Base-by-base conservation (phyloP, 1,284 basidiomycete species). In the Megacollybia platyphylla region DNA sequence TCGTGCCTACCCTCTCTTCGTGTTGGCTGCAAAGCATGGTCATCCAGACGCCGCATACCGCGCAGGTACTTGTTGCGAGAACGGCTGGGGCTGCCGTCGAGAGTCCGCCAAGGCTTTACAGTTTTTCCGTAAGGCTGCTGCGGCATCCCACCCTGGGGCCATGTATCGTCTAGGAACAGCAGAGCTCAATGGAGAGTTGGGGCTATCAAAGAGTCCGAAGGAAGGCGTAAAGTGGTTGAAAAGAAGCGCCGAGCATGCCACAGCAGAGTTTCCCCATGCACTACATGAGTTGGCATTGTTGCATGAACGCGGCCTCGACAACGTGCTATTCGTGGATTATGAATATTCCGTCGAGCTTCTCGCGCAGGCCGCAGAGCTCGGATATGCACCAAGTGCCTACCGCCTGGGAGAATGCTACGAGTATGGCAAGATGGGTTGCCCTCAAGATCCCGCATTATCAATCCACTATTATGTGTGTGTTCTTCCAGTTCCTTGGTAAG, bases 161-260 rank as follows among this genome's bases (percentile, higher is more conserved):
- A 88, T 97, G 81, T 97, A 97, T 60, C 85, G 94, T 8, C 76
- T 98, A 6, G 96, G 92, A 7, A 90, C 94, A 43, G 90, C 88
- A 18, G 93, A 98, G 61, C 76, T 98, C 47, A 98, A 98, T 55
- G 94, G 94, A 48, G 90, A 97, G 58, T 75, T 98, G 1, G 84
- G 89, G 1, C 68, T 94, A 10, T 76, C 81, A 31, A 87, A 85
- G 61, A 78, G 82, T 41, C 89, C 92, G 5, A 90, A 89, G 61
- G 94, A 97, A 60, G 94, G 96, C 45, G 90, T 98, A 52, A 96
- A 96, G 63, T 97, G 93, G 91, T 76, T 98, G 48, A 98, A 97
- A 64, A 78, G 94, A 39, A 91, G 89, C 26, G 92, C 93, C 5
- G 94, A 98, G 61, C 80, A 89, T 57, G 90, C 91, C 0, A 91